Conservation (phyloP, 192 early-diverging fungal genomes). For the Backusella tarrabulga region DNA sequence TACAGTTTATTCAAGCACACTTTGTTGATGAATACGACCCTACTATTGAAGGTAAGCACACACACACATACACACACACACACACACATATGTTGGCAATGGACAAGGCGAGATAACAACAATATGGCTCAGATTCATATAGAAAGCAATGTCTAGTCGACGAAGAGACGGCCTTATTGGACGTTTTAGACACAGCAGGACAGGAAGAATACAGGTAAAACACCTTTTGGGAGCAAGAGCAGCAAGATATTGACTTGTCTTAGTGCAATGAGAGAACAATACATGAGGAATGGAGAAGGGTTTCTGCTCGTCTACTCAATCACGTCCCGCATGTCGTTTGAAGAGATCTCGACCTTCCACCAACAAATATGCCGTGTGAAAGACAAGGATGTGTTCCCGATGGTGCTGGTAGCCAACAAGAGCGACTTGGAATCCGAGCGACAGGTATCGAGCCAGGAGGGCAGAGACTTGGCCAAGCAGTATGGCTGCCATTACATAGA, state of each 20-base stretch:
- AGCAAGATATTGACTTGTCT: no score
- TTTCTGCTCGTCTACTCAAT: slow-evolving; percentile 94
- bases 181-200: slow-evolving; percentile 94
- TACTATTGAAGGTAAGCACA: slow-evolving; percentile 79
- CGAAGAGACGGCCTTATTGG: slow-evolving; percentile 81
- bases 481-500: slow-evolving; percentile 85
- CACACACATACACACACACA: slow-evolving; percentile 1
- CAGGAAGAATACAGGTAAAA: slow-evolving; percentile 90
- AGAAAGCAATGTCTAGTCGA: slow-evolving; percentile 94
- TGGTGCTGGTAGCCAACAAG: slow-evolving; percentile 94
- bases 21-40: slow-evolving; percentile 94
- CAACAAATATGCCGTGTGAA: slow-evolving; percentile 96
- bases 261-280: slow-evolving; percentile 90
- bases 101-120: no score
- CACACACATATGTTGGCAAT: background rate
- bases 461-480: slow-evolving; percentile 69
- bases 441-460: slow-evolving; percentile 82
- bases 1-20: slow-evolving; percentile 80
- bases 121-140: slow-evolving; percentile 75
- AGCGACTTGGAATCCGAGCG: slow-evolving; percentile 82
- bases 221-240: no score
- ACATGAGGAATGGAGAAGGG: slow-evolving; percentile 95
- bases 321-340: slow-evolving; percentile 88
- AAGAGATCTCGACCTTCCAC: slow-evolving; percentile 87
- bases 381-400: slow-evolving; percentile 87